Evolutionary conservation across 139 green algal genomes (phyloP), one percentile per base, ranked within the genome.

Genomic region (Picochlorum sp.): DNA sequence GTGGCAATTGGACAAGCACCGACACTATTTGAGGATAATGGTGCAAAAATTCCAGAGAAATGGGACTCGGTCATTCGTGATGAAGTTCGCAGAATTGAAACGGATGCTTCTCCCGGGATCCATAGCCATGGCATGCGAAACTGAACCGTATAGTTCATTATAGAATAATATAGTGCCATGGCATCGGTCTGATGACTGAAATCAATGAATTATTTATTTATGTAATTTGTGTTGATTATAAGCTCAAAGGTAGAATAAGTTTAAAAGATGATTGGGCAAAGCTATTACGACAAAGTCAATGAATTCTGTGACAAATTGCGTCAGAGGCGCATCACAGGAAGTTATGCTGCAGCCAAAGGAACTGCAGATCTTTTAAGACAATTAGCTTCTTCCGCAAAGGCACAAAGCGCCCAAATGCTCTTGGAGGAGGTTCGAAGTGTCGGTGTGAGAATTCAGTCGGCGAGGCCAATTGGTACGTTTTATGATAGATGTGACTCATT

Each of bases 311-410:
- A 52, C 8, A 64, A 71, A 49, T 74, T 90, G 22, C 60, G 70
- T 14, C 68, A 76, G 7, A 72, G 79, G 33, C 73, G 85, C 39
- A 68, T 89, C 1, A 59, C 83, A 45, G 82, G 80, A 16, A 82
- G 72, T 1, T 64, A 86, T 36, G 68, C 68, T 29, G 83, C 74
- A 33, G 84, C 79, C 29, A 89, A 83, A 62, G 65, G 73, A 16
- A 92, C 85, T 12, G 82, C 82, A 5, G 82, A 91, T 59, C 57
- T 94, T 26, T 55, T 94, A 73, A 79, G 82, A 0, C 56, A 79
- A 28, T 64, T 94, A 10, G 70, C 90, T 45, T 85, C 85, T 9
- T 76, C 57, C 6, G 67, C 78, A 33, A 63, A 70, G 12, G 75
- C 86, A 37, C 29, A 69, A 16, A 75, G 81, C 33, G 68, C 80